Percentiles rank a stretch among this genome's conserved stretches.
phyloP scores from a whole-genome alignment of 352 stramenopile genomes.

The Aphanomyces stellatus region DNA sequence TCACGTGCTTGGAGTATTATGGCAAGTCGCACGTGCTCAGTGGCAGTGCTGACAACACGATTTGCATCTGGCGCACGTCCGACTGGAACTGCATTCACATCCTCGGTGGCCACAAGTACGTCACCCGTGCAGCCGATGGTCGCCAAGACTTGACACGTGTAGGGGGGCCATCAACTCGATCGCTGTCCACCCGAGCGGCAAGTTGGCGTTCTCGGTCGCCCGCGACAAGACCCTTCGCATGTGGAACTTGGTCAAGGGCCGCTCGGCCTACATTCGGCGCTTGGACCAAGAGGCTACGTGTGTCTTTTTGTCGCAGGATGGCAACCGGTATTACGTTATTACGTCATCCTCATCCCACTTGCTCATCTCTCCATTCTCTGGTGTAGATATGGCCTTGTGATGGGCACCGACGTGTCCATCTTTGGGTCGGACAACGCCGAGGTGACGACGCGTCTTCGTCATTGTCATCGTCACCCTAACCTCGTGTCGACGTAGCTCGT shows the following conservation, averaged over 20 bases:
- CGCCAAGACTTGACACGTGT: neutral
- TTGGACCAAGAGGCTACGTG: constrained; percentile 71
- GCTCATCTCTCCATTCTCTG: neutral
- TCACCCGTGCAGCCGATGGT: neutral
- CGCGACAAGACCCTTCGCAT: constrained; percentile 79
- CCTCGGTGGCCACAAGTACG: constrained; percentile 79
- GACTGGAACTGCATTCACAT: constrained; percentile 88
- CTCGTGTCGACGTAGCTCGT: no score
- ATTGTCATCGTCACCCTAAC: neutral
- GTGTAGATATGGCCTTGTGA: constrained; percentile 16
- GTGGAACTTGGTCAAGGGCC: constrained; percentile 87
- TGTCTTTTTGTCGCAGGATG: constrained; percentile 68
- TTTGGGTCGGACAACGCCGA: constrained; percentile 72
- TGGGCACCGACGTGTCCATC: constrained; percentile 56
- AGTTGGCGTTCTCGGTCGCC: constrained; percentile 78
- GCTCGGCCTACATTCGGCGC: constrained; percentile 80
- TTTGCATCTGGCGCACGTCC: constrained; percentile 84
- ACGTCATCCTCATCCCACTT: constrained; percentile 54
- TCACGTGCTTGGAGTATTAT: constrained; percentile 84
- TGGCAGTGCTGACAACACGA: constrained; percentile 78
- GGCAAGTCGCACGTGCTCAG: constrained; percentile 81
- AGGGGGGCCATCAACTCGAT: constrained; percentile 78
- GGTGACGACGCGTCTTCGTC: constrained; percentile 20
- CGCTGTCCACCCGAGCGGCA: constrained; percentile 81
- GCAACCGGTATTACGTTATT: constrained; percentile 60